A percentile compares a stretch with the other conserved stretches of the same genome.
These are phyloP conservation scores for Populus simonii DNA, from an alignment of 345 rosid genomes.

Conservation along the genomic window DNA sequence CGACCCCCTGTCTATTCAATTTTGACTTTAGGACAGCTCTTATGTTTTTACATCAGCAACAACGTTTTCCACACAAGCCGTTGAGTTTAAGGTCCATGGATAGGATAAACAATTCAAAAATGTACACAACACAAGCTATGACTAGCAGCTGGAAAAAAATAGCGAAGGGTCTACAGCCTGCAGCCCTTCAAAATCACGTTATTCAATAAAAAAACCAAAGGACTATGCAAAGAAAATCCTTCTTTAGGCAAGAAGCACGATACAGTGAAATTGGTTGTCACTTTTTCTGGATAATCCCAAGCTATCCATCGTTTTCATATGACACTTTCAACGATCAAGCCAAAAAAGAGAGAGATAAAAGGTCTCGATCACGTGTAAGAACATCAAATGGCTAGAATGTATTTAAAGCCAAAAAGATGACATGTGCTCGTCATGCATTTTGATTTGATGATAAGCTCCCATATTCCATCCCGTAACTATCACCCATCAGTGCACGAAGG, in stretches of 20 bases:
- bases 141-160: slow-evolving; percentile 1
- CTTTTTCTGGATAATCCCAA: slow-evolving; percentile 20
- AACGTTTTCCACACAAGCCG: not conserved
- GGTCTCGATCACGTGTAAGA: slow-evolving; percentile 10
- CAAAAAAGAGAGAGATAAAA: not conserved
- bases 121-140: not conserved
- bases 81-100: slow-evolving; percentile 19
- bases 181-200: slow-evolving; percentile 5
- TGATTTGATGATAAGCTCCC: not conserved
- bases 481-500: not conserved
- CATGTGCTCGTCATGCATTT: not conserved
- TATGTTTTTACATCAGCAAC: not conserved
- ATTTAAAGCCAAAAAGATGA: not conserved
- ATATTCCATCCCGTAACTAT: not conserved
- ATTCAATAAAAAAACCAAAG: not conserved
- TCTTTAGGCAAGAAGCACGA: slow-evolving; percentile 19
- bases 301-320: slow-evolving; percentile 13
- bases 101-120: slow-evolving; percentile 19
- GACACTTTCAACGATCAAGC: slow-evolving; percentile 10
- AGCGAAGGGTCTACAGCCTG: not conserved
- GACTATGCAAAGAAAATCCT: slow-evolving; percentile 17
- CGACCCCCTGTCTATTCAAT: not conserved
- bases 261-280: slow-evolving; percentile 8
- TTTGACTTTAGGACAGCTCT: not conserved
- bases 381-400: not conserved